Conservation (phyloP, 2,329 filamentous ascomycete genomes). For the Fusarium armeniacum region DNA sequence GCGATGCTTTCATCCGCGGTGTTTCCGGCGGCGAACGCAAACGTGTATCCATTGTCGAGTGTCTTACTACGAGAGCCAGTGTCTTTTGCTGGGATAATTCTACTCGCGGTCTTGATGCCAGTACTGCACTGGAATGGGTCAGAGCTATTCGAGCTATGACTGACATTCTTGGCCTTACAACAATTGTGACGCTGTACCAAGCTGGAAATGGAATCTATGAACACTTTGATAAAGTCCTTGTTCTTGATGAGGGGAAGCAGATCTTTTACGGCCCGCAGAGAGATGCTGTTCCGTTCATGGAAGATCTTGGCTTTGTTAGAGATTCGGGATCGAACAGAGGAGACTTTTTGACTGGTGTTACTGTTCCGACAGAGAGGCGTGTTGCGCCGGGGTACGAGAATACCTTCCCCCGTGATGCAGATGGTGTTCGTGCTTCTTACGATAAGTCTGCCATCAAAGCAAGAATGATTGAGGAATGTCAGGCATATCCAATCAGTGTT, state of each 20-base stretch:
- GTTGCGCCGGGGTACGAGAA: background rate
- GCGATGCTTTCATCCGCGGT: background rate
- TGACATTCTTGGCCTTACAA: background rate
- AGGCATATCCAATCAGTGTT: background rate
- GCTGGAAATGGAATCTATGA: background rate
- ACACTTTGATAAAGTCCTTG: background rate
- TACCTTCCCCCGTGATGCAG: background rate
- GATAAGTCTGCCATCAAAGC: background rate
- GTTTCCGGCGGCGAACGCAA: background rate
- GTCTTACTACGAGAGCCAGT: background rate
- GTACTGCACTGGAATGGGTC: background rate
- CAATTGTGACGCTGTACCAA: background rate
- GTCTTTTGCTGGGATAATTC: background rate
- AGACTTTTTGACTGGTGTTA: background rate
- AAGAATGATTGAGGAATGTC: background rate
- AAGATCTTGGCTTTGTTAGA: background rate
- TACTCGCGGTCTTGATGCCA: background rate
- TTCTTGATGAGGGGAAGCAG: background rate
- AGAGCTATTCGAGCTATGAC: background rate
- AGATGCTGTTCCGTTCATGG: background rate
- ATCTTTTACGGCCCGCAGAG: background rate
- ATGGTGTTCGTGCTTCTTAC: background rate
- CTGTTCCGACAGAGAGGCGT: background rate
- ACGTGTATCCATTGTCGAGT: background rate
- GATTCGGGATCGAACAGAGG: background rate